Evolutionary conservation across 148 eudicot species (phyloP), one percentile per base, ranked within the genome.

Genomic region (Chenopodium suecicum): DNA sequence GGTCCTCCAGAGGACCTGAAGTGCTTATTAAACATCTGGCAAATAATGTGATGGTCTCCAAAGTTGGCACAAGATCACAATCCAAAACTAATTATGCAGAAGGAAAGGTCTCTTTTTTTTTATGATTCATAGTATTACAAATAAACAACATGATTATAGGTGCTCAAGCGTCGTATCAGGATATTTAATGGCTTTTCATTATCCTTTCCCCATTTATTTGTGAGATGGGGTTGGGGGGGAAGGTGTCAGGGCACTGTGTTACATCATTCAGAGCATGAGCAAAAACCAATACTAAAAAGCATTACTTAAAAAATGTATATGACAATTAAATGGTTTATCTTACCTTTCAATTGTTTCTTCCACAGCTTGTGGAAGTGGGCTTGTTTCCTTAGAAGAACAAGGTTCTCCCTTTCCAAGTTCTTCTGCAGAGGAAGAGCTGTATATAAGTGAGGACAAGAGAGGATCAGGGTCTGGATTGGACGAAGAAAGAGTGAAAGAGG

Each of bases 401-500:
- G 90, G 82, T 70, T 90, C 91, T 66, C 70, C 85, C 73, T 52
- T 80, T 63, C 84, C 78, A 64, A 82, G 70, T 68, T 88, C 92
- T 84, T 87, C 90, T 58, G 72, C 86, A 63, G 60, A 79, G 58
- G 91, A 87, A 22, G 91, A 86, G 78, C 77, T 96, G 87, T 79
- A 88, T 52, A 96, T 88, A 75, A 96, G 91, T 10, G 98, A 94
- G 25, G 94, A 94, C 82, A 96, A 77, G 79, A 94, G 86, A 66
- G 94, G 93, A 84, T 96, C 99, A 7, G 97, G 87, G 74, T 91
- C 98, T 16, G 93, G 79, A 81, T 83, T 91, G 41, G 94, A 86
- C 34, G 92, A 89, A 69, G 89, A 78, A 50, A 84, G 89, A 65
- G 83, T 64, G 66, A 70, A 75, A 29, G 94, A 87, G 44, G 93